Base-by-base conservation (phyloP, 768 basidiomycete species). In the Austroboletus festivus region DNA sequence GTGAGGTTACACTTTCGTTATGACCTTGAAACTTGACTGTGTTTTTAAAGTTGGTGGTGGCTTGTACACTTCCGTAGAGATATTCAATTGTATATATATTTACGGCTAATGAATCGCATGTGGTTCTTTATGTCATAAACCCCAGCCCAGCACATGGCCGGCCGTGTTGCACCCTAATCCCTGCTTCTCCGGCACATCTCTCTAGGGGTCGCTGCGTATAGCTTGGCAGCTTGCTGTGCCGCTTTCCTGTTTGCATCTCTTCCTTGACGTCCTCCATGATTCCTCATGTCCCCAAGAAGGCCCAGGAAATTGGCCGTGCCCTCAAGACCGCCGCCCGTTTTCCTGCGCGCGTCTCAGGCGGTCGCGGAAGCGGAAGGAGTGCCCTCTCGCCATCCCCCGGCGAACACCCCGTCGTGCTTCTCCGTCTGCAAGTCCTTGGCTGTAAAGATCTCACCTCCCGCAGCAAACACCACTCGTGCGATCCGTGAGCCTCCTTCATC, bases 401-500 rank as follows among this genome's bases (percentile, higher is more conserved):
- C 16, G 89, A 91, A 62, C 67, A 67, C 0, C 86, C 89, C 1
- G 59, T 86, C 48, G 84, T 85, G 28, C 56, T 83, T 21, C 75
- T 90, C 28, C 72, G 85, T 19, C 71, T 91, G 1, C 86, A 87
- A 61, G 75, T 92, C 16, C 46, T 89, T 5, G 75, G 79, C 4
- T 87, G 87, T 60, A 76, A 68, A 18, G 73, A 79, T 45, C 72
- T 92, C 23, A 64, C 77, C 18, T 71, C 82, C 8, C 86, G 84
- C 57, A 81, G 86, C 61, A 77, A 78, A 40, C 81, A 79, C 54
- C 81, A 83, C n/a, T 75, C 70, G 30, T 86, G 84, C 58, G 89
- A 91, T 64, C 89, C 89, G 81, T 92, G 60, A 62, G 87, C 77
- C 16, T 33, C 13, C 31, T 40, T 44, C 13, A 38, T 26, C 35